A percentile compares a stretch with the other conserved stretches of the same genome.
phyloP scores from a whole-genome alignment of 169 alveolate species.

The Plasmodium reichenowi region DNA sequence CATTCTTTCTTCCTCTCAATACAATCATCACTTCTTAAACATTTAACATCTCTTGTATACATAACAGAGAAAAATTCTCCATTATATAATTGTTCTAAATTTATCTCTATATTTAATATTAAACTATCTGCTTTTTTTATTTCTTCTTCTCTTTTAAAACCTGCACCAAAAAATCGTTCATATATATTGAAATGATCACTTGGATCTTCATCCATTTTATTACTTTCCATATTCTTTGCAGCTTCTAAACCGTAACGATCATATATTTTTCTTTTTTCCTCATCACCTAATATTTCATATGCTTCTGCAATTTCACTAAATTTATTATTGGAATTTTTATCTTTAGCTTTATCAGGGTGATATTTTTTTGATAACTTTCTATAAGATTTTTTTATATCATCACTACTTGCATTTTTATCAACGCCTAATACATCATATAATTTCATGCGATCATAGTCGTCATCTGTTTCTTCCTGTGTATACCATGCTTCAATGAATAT shows the following conservation, averaged over 20 bases:
- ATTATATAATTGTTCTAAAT: conserved; percentile 85
- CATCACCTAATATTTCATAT: conserved; percentile 91
- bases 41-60: conserved; percentile 81
- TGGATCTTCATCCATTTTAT: conserved; percentile 72
- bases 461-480: conserved; percentile 41
- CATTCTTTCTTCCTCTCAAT: conserved; percentile 85
- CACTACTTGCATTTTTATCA: conserved; percentile 82
- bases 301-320: conserved; percentile 93
- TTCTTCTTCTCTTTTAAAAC: conserved; percentile 78
- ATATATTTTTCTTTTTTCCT: conserved; percentile 90
- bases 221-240: conserved; percentile 81
- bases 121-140: conserved; percentile 84
- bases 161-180: conserved; percentile 82
- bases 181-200: conserved; percentile 80
- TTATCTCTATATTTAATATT: conserved; percentile 80
- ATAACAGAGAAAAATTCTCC: conserved; percentile 84
- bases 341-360: conserved; percentile 93
- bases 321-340: conserved; percentile 87
- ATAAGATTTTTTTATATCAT: conserved; percentile 95
- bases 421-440: conserved; percentile 86
- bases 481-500: conserved; percentile 57
- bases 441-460: conserved; percentile 67
- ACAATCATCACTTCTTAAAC: conserved; percentile 88
- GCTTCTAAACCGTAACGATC: conserved; percentile 94
- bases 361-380: conserved; percentile 85